Evolutionary conservation across 495 filamentous ascomycete species (phyloP), one percentile per base, ranked within the genome.

Genomic region (Arthonia radiata): DNA sequence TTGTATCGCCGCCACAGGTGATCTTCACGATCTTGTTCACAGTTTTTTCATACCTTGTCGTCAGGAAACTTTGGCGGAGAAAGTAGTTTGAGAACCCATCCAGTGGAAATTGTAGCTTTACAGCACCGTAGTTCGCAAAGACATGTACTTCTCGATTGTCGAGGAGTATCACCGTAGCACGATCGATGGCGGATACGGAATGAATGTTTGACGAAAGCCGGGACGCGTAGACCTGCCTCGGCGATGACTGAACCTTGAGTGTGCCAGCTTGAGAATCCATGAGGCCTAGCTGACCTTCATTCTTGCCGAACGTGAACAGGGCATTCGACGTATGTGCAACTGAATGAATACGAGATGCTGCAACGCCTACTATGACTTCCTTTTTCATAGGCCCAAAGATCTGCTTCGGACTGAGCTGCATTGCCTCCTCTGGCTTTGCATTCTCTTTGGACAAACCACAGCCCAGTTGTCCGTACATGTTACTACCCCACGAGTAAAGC

Each of bases 261-360:
- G 81, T 90, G 12, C 78, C 68, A 21, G 89, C 80, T 47, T 94
- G 83, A 8, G 86, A 82, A 42, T 92, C 89, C 40, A 93, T 73
- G 23, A 97, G 54, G 3, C 86, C 89, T 25, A 97, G 61, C 37
- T 97, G 86, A 13, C 86, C 86, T 36, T 89, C 67, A 36, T 94
- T 97, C 46, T 86, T 91, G 12, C 86, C 86, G 56, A 89, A 97
- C 3, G 78, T 90, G 42, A 74, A 97, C 4, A 97, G 52, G 13
- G 80, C 78, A 2, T 66, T 59, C 2, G 56, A 53, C 3, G 77
- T 93, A 38, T 86, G 74, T 3, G 77, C 79, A 5, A 86, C 81
- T 0, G 80, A 92, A 44, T 97, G 86, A 11, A 89, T 69, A 1
- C 78, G 57, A 5, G 82, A 93, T n/a, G 82, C 83, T 2, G 86